Percentiles rank a stretch among this genome's conserved stretches.
Evolutionary conservation across 2,329 filamentous ascomycete species (phyloP).

Genomic region (Alternaria viburni): DNA sequence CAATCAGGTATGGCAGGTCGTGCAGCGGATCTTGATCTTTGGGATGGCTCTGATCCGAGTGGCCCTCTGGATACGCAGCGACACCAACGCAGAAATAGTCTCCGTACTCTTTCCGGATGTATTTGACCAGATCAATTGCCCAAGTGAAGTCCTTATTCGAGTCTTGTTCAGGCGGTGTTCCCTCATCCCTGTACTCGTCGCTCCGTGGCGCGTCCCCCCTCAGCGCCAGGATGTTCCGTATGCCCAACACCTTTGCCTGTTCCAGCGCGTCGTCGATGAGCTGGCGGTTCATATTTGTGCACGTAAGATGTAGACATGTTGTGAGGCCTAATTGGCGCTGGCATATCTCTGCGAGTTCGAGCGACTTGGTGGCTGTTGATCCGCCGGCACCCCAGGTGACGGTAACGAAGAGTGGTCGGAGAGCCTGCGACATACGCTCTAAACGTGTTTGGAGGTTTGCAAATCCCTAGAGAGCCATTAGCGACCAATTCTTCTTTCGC

Average conservation of each 20-base stretch:
- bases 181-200: conserved; percentile 80
- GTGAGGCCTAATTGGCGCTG: conserved; percentile 91
- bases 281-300: conserved; percentile 92
- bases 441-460: conserved; percentile 92
- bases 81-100: conserved; percentile 98
- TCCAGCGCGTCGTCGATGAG: conserved; percentile 89
- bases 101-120: conserved; percentile 84
- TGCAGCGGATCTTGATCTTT: conserved; percentile 69
- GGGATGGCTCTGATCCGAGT: conserved; percentile 88
- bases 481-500: neutral
- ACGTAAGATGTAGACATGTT: conserved; percentile 94
- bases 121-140: conserved; percentile 86
- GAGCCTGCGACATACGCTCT: conserved; percentile 89
- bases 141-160: conserved; percentile 82
- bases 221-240: conserved; percentile 91
- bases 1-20: conserved; percentile 86
- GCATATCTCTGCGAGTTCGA: conserved; percentile 93
- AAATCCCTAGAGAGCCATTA: conserved; percentile 67
- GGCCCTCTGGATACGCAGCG: conserved; percentile 92
- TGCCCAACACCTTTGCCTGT: conserved; percentile 86
- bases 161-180: conserved; percentile 64
- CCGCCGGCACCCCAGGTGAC: conserved; percentile 98
- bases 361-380: conserved; percentile 85
- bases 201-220: conserved; percentile 88
- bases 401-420: conserved; percentile 92